A percentile compares a stretch with the other conserved stretches of the same genome.
Evolutionary conservation across 2,329 filamentous ascomycete species (phyloP).

Genomic region (Blastomyces emzantsi): DNA sequence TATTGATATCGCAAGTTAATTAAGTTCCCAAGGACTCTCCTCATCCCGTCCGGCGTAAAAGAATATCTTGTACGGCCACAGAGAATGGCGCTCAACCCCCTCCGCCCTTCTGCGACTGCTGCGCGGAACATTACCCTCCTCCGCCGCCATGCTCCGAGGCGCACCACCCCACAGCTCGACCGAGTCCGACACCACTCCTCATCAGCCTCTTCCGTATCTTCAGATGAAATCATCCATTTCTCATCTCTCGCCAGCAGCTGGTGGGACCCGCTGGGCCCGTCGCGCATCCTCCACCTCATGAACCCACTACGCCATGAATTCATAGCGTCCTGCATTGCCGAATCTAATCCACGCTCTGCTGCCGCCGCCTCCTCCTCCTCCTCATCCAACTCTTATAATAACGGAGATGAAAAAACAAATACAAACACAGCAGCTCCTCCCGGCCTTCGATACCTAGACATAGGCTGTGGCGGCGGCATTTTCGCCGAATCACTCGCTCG

Average conservation of each 20-base stretch:
- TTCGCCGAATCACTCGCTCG: slow-evolving; percentile 63
- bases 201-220: slow-evolving; percentile 61
- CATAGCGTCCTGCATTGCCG: slow-evolving; percentile 61
- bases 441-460: slow-evolving; percentile 67
- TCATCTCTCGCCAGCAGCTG: slow-evolving; percentile 83
- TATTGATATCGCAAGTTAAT: not conserved
- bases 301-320: slow-evolving; percentile 95
- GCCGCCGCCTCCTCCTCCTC: slow-evolving; percentile 20
- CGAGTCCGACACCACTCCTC: slow-evolving; percentile 14
- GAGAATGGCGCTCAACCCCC: slow-evolving; percentile 8
- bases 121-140: slow-evolving; percentile 13
- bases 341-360: slow-evolving; percentile 24
- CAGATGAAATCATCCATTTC: slow-evolving; percentile 88
- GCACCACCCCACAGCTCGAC: slow-evolving; percentile 10
- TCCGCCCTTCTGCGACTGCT: slow-evolving; percentile 6
- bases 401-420: not conserved
- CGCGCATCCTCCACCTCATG: slow-evolving; percentile 90
- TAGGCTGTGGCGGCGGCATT: slow-evolving; percentile 93
- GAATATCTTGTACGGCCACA: not conserved
- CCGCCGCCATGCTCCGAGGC: slow-evolving; percentile 10
- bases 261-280: slow-evolving; percentile 95
- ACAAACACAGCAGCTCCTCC: slow-evolving; percentile 11
- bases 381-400: slow-evolving; percentile 6
- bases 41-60: not conserved
- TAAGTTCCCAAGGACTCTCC: not conserved